phyloP scores from a whole-genome alignment of 1,139 yeast species.

The Pichia sp. region DNA sequence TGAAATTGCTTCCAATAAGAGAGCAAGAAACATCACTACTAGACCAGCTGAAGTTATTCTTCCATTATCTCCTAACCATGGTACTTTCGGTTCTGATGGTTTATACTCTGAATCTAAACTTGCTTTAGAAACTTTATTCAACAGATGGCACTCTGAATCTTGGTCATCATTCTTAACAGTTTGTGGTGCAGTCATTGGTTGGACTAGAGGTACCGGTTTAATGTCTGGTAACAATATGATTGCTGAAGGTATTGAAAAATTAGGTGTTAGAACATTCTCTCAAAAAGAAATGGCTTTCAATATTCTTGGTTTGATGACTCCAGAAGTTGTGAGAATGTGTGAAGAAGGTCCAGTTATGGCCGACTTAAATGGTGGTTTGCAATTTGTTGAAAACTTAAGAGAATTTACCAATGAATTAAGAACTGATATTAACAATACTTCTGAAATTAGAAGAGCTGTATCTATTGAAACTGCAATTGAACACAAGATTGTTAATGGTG shows the following conservation, averaged over 20 bases:
- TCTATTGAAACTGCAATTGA: conserved; percentile 89
- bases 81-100: conserved; percentile 97
- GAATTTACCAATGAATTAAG: conserved; percentile 79
- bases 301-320: conserved; percentile 87
- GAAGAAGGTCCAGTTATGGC: conserved; percentile 96
- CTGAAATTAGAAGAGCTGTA: conserved; percentile 93
- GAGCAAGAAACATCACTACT: conserved; percentile 67
- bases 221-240: conserved; percentile 96
- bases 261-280: conserved; percentile 95
- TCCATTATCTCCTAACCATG: conserved; percentile 97
- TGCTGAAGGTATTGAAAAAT: conserved; percentile 93
- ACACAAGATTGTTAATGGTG: conserved; percentile 88
- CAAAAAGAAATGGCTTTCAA: conserved; percentile 99
- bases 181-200: conserved; percentile 97
- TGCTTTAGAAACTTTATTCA: conserved; percentile 89
- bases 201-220: conserved; percentile 99
- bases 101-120: conserved; percentile 95
- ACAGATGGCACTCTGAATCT: conserved; percentile 98
- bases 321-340: conserved; percentile 76
- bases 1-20: conserved; percentile 78
- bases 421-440: conserved; percentile 71
- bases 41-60: conserved; percentile 97
- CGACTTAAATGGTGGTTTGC: conserved; percentile 97
- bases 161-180: conserved; percentile 92
- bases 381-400: conserved; percentile 85